Base-by-base conservation (phyloP, 306 rosid species). In the Quercus engelmannii region DNA sequence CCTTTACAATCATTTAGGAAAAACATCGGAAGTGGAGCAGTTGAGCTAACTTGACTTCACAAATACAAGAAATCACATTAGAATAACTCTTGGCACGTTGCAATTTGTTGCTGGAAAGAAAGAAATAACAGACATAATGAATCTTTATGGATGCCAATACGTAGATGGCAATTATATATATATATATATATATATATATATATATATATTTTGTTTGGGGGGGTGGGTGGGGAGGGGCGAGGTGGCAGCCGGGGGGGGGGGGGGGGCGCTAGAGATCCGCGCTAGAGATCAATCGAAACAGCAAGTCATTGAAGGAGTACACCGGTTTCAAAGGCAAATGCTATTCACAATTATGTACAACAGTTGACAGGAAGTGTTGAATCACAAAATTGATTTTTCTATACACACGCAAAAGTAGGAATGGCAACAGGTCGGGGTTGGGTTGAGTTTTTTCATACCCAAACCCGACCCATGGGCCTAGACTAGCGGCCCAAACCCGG, bases 301-400 rank as follows among this genome's bases (percentile, higher is more conserved):
- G 13, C 6, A n/a, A 71, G 74, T 51, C 35, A 25, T 25, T 70
- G 57, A 23, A 14, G 33, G 21, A 10, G 55, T 1, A 15, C 33
- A 15, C 15, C 33, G 15, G 20, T 49, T 25, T 46, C 3, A 14
- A n/a, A 49, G 7, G 58, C 49, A 77, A 78, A 52, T 26, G 67
- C 68, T 89, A 82, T 87, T 86, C 81, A 93, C 95, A 87, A 58
- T 35, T 75, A 83, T 82, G 63, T 83, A 90, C 91, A 88, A 58
- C 64, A 58, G 28, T 58, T 17, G 64, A 58, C 30, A 58, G 64
- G 64, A 20, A 61, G 70, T 72, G 79, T 75, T 33, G 25, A 56
- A 75, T 72, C 12, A 78, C 31, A 62, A 62, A 74, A 61, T 74
- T 61, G 51, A 63, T 35, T 69, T 2, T 33, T 26, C 38, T 62